These are phyloP conservation scores for Microcyclosporella mali DNA, from an alignment of 2,329 filamentous ascomycete genomes.

Conservation along the genomic window DNA sequence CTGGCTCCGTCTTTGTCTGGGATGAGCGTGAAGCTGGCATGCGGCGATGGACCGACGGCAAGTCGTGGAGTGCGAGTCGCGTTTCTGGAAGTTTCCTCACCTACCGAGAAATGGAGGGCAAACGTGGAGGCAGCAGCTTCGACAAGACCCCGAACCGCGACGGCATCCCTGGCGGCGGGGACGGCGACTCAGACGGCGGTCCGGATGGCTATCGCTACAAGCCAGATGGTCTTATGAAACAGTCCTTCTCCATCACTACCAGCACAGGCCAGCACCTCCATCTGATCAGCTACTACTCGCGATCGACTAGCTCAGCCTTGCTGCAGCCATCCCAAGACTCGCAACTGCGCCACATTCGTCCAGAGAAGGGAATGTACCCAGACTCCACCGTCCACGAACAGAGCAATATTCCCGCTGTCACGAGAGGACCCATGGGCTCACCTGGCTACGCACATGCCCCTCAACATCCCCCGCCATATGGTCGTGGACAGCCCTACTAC, in stretches of 20 bases:
- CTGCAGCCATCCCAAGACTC: slow-evolving; percentile 78
- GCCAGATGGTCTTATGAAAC: slow-evolving; percentile 96
- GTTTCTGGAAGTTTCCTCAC: slow-evolving; percentile 97
- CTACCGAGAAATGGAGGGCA: slow-evolving; percentile 98
- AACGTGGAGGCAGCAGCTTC: slow-evolving; percentile 72
- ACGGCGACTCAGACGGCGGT: slow-evolving; percentile 68
- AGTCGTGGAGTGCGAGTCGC: slow-evolving; percentile 96
- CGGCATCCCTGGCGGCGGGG: slow-evolving; percentile 64
- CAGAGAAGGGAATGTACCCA: slow-evolving; percentile 91
- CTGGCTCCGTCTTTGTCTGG: slow-evolving; percentile 99
- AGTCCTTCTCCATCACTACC: slow-evolving; percentile 98
- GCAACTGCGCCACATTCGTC: slow-evolving; percentile 71
- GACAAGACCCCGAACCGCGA: slow-evolving; percentile 57
- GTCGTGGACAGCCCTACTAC: slow-evolving; percentile 33
- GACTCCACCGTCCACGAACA: slow-evolving; percentile 88
- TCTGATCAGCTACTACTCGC: slow-evolving; percentile 92
- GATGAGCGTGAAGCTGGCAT: slow-evolving; percentile 97
- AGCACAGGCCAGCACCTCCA: slow-evolving; percentile 85
- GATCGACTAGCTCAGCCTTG: slow-evolving; percentile 67
- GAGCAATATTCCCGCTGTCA: slow-evolving; percentile 72
- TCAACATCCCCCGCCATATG: slow-evolving; percentile 36
- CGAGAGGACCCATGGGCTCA: slow-evolving; percentile 62
- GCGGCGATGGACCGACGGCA: slow-evolving; percentile 97
- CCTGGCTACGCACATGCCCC: slow-evolving; percentile 51
- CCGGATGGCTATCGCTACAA: slow-evolving; percentile 93